Conservation (phyloP, 495 filamentous ascomycete genomes). For the Gamarada debralockiae region DNA sequence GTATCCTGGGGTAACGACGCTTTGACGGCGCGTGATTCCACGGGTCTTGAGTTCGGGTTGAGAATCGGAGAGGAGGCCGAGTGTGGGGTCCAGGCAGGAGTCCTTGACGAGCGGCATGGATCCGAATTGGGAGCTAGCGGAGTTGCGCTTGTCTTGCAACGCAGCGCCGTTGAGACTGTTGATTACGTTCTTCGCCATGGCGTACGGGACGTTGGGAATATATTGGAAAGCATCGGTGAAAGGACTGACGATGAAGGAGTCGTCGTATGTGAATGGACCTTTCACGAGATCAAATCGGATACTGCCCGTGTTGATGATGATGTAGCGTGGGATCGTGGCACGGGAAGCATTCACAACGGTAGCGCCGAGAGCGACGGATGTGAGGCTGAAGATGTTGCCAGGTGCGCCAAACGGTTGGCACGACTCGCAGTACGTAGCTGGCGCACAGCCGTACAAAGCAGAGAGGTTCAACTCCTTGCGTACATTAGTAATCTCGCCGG, state of each 20-base stretch:
- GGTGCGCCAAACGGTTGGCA: constrained; percentile 57
- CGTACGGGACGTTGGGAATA: constrained; percentile 63
- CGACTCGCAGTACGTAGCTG: constrained; percentile 62
- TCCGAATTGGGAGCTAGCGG: constrained; percentile 13
- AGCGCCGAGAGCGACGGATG: constrained; percentile 55
- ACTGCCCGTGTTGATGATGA: constrained; percentile 73
- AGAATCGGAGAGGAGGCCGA: constrained; percentile 16
- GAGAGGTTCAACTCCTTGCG: constrained; percentile 61
- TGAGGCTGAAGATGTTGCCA: constrained; percentile 65
- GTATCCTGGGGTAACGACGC: constrained; percentile 32
- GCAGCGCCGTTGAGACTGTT: constrained; percentile 36
- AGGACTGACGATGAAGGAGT: constrained; percentile 72
- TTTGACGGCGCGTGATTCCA: constrained; percentile 37
- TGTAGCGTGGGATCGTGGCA: constrained; percentile 49
- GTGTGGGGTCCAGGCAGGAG: constrained; percentile 36
- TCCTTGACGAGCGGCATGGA: constrained; percentile 33
- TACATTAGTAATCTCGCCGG: constrained; percentile 57
- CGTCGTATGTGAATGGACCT: constrained; percentile 75
- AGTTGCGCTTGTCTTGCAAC: constrained; percentile 35
- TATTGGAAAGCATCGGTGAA: constrained; percentile 71
- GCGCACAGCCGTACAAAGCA: constrained; percentile 66
- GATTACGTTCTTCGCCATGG: constrained; percentile 54
- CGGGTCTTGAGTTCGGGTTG: constrained; percentile 17
- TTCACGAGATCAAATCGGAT: constrained; percentile 84
- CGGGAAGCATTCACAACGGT: constrained; percentile 45